Evolutionary conservation across 2,329 filamentous ascomycete species (phyloP).

Genomic region (Xylaria sp.): DNA sequence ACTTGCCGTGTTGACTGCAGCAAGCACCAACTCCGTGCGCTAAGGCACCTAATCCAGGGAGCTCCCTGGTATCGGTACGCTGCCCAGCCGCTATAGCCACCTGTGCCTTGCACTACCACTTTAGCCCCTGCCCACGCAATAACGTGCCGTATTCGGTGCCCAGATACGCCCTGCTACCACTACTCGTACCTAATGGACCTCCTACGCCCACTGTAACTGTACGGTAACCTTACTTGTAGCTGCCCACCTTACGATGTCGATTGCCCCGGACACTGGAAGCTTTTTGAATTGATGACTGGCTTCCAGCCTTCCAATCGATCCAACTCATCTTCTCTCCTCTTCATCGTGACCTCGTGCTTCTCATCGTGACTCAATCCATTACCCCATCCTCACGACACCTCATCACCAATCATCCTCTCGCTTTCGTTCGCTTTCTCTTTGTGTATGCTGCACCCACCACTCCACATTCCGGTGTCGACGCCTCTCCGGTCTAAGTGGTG

Average conservation of each 20-base stretch:
- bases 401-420: background rate
- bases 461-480: conserved; percentile 8
- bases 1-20: too few species aligned
- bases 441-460: background rate
- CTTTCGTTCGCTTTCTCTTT: background rate
- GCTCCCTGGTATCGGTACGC: background rate
- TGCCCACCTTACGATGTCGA: too few species aligned
- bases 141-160: background rate
- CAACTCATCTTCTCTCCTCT: background rate
- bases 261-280: background rate
- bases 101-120: background rate
- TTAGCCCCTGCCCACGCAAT: background rate
- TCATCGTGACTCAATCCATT: conserved; percentile 10
- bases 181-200: too few species aligned
- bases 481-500: conserved; percentile 7
- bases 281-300: background rate
- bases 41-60: background rate
- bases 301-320: background rate
- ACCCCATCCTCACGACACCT: conserved; percentile 1
- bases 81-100: too few species aligned
- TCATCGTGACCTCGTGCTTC: conserved; percentile 1
- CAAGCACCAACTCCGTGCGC: too few species aligned
- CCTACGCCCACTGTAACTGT: too few species aligned
- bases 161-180: background rate
- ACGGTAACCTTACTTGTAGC: too few species aligned